Evolutionary conservation across 306 rosid species (phyloP).

Genomic region (Lagenaria siceraria): DNA sequence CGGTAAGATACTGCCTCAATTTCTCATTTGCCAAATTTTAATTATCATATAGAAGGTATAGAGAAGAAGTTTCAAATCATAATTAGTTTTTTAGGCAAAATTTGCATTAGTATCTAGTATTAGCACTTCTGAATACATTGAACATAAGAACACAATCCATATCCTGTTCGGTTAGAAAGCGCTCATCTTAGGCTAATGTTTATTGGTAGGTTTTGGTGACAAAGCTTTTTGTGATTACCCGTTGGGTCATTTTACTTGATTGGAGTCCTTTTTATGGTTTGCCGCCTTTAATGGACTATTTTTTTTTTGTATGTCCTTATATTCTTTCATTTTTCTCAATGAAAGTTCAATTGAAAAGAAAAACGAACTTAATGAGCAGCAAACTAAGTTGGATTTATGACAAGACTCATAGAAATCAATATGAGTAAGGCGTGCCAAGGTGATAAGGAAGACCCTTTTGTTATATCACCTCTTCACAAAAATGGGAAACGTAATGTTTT

Average conservation of each 20-base stretch:
- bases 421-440: neutral
- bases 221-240: too few relatives aligned
- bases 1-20: constrained; percentile 39
- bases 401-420: neutral
- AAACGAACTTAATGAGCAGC: neutral
- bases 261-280: neutral
- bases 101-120: neutral
- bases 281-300: neutral
- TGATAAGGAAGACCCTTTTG: neutral
- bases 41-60: neutral
- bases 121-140: neutral
- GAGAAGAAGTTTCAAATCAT: neutral
- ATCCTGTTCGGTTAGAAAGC: neutral
- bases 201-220: neutral
- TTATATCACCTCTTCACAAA: neutral
- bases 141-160: neutral
- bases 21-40: neutral
- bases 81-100: neutral
- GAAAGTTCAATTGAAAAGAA: neutral
- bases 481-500: neutral
- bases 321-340: neutral
- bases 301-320: neutral
- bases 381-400: neutral
- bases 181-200: neutral
- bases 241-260: neutral